Evolutionary conservation across 441 rosid genomes (phyloP).

Genomic region (Erysimum cheiri): DNA sequence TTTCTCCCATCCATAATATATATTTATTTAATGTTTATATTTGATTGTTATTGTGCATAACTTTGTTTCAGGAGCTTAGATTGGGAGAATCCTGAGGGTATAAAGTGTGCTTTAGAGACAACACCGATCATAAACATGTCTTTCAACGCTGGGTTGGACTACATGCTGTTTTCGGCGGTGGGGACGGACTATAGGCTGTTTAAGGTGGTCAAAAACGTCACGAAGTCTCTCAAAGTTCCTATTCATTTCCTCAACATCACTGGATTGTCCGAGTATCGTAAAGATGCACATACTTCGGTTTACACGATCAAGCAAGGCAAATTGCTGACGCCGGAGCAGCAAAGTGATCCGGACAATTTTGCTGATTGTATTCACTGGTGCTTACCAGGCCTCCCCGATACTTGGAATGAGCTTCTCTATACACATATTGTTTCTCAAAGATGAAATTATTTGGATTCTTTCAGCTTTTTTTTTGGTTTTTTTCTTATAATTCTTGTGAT

Average conservation of each 20-base stretch:
- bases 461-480: not conserved
- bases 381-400: slow-evolving; percentile 82
- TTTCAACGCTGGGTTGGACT: slow-evolving; percentile 41
- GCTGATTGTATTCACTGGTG: slow-evolving; percentile 93
- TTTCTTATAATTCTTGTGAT: not conserved
- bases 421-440: slow-evolving; percentile 58
- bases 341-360: slow-evolving; percentile 67
- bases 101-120: slow-evolving; percentile 76
- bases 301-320: slow-evolving; percentile 83
- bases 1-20: slow-evolving; percentile 46
- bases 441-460: slow-evolving; percentile 7
- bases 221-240: slow-evolving; percentile 55
- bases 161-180: slow-evolving; percentile 41
- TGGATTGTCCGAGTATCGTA: slow-evolving; percentile 73
- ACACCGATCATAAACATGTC: slow-evolving; percentile 59
- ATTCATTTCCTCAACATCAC: slow-evolving; percentile 72
- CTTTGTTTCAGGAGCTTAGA: slow-evolving; percentile 67
- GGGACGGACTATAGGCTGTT: slow-evolving; percentile 80
- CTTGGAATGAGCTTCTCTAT: slow-evolving; percentile 80
- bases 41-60: not conserved
- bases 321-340: slow-evolving; percentile 65
- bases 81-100: slow-evolving; percentile 82
- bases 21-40: slow-evolving; percentile 25
- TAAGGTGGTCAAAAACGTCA: slow-evolving; percentile 55
- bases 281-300: slow-evolving; percentile 89